Evolutionary conservation across 2,329 filamentous ascomycete species (phyloP), one percentile per base, ranked within the genome.

Genomic region (Aspergillus persii): DNA sequence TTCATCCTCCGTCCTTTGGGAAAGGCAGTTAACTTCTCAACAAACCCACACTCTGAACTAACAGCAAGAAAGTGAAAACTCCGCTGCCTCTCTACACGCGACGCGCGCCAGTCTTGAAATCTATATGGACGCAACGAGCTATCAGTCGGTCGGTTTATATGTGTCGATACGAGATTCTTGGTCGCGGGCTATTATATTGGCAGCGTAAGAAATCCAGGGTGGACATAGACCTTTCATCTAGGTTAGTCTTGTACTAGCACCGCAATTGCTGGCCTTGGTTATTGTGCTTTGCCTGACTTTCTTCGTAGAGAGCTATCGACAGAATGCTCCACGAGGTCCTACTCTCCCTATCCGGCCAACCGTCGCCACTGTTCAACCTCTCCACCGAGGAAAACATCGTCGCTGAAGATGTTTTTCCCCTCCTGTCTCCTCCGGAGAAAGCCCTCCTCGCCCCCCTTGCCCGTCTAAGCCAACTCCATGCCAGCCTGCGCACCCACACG

Each of bases 311-410:
- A 66, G 48, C 51, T 62, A 12, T 60, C 63, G 56, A 60, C 73
- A 77, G 69, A 67, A 99, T 99, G 95, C 90, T 99, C 76, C 95
- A 98, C 85, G 95, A 99, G 83, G 92, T 99, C 80, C 87, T 98
- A 77, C 89, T 99, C 77, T 94, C 93, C 76, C 88, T 98, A 77
- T 96, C 93, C 70, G 94, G 95, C 67, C 91, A 98, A 79, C 89
- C 91, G 64, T 97, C 94, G 65, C 89, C 92, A 66, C 86, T 98
- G 72, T 90, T 97, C 79, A 84, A 85, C 74, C 64, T 77, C 68
- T 71, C 77, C 68, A 76, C 80, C 68, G 69, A 80, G 79, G 64
- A 73, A 79, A 71, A 76, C 69, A 74, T 80, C 68, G 73, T 83
- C 71, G 75, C 89, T 76, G 73, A 75, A 61, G 66, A 77, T 63